Conservation (phyloP, 2,329 filamentous ascomycete species). For the Aureobasidium leucospermi region DNA sequence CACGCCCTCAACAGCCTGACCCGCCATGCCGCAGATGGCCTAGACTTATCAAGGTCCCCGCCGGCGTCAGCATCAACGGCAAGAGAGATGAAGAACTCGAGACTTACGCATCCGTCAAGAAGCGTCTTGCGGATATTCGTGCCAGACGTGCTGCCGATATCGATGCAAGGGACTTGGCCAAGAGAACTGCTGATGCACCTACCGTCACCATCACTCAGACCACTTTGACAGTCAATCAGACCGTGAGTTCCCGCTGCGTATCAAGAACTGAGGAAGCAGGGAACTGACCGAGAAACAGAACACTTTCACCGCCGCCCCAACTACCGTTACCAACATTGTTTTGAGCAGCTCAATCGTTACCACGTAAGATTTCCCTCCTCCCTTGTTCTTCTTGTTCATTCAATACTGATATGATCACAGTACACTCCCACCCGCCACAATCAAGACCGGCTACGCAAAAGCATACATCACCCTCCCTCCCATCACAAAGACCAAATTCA, state of each 20-base stretch:
- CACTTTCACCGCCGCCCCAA: slow-evolving; percentile 16
- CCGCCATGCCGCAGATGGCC: slow-evolving; percentile 31
- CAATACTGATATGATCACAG: too few species aligned
- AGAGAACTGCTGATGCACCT: slow-evolving; percentile 31
- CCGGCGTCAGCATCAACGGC: slow-evolving; percentile 19
- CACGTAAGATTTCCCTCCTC: too few species aligned
- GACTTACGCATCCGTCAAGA: slow-evolving; percentile 22
- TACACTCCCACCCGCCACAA: slow-evolving; percentile 29
- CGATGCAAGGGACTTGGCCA: slow-evolving; percentile 19
- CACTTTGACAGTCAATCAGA: slow-evolving; percentile 27
- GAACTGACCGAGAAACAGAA: neutral
- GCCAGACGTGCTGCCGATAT: slow-evolving; percentile 13
- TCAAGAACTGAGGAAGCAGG: too few species aligned
- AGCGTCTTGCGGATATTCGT: slow-evolving; percentile 11
- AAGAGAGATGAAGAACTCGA: slow-evolving; percentile 16
- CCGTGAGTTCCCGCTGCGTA: slow-evolving; percentile 15
- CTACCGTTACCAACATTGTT: slow-evolving; percentile 26
- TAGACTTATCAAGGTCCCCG: slow-evolving; percentile 23
- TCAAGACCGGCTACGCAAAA: slow-evolving; percentile 29
- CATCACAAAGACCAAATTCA: slow-evolving; percentile 26
- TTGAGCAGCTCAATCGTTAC: slow-evolving; percentile 20
- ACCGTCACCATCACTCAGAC: slow-evolving; percentile 28
- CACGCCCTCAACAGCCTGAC: slow-evolving; percentile 26
- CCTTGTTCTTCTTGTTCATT: too few species aligned
- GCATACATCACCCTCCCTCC: slow-evolving; percentile 30